A percentile compares a stretch with the other conserved stretches of the same genome.
Conservation (phyloP, 2,329 filamentous ascomycete genomes). For the Neobulgaria alba region DNA sequence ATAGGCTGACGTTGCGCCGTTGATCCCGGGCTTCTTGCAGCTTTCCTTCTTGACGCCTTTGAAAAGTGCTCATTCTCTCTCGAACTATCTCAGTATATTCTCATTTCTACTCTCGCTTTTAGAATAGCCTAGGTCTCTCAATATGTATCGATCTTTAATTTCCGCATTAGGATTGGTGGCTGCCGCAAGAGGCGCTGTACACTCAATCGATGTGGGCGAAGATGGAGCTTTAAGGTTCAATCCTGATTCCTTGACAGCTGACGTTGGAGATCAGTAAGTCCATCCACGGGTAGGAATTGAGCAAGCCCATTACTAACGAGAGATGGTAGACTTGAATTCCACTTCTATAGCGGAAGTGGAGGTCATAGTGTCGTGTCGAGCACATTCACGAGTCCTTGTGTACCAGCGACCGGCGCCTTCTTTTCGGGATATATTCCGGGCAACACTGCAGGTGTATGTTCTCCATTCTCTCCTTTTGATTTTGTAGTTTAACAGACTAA, state of each 20-base stretch:
- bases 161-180: slow-evolving; percentile 2
- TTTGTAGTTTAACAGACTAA: no score
- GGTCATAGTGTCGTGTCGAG: slow-evolving; percentile 36
- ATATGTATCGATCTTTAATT: slow-evolving; percentile 2
- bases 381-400: slow-evolving; percentile 26
- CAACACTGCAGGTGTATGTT: slow-evolving; percentile 12
- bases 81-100: neutral
- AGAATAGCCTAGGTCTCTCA: neutral
- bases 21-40: no score
- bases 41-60: no score
- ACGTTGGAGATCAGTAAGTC: slow-evolving; percentile 29
- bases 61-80: neutral
- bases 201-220: slow-evolving; percentile 10
- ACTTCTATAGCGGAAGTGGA: slow-evolving; percentile 41
- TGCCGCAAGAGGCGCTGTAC: slow-evolving; percentile 2
- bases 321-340: slow-evolving; percentile 15
- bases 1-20: no score
- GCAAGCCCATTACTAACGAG: slow-evolving; percentile 33
- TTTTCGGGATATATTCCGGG: slow-evolving; percentile 14
- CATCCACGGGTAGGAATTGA: neutral
- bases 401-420: slow-evolving; percentile 18
- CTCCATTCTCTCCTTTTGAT: neutral
- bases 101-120: neutral
- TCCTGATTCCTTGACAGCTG: slow-evolving; percentile 39
- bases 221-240: slow-evolving; percentile 35